Evolutionary conservation across 179 eudicot genomes (phyloP), one percentile per base, ranked within the genome.

Genomic region (Carnegiea gigantea): DNA sequence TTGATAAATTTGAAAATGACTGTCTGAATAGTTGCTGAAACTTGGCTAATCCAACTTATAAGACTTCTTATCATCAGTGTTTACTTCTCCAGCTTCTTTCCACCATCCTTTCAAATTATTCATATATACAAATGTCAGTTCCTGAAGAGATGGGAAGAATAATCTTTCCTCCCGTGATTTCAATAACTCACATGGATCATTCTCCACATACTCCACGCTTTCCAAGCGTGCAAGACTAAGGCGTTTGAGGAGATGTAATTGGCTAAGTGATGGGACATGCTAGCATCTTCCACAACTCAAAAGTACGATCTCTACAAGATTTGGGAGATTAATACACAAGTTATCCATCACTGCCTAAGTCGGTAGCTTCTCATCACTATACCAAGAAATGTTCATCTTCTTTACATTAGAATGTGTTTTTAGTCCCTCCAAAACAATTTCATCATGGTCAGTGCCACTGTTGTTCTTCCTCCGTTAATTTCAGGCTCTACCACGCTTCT

Each of bases 71-170:
- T 43, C 53, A 9, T 73, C 57, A 21, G 2, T 6, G n/a, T 1
- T 14, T 12, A 9, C 76, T 60, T 60, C 24, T 28, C 11, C 26
- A 2, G 8, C 65, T 78, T 40, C 71, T 24, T 53, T 62, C 85
- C 85, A 82, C 87, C 87, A 82, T 70, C 75, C 83, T 76, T 13
- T 53, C 30, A 82, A 38, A 40, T 75, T 76, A 6, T 21, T 9
- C 82, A 85, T 78, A 13, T 14, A 1, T 2, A 1, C 0, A 36
- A 79, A 43, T 0, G 9, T 4, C 33, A 82, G 85, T 28, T 49
- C 68, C 70, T 79, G 12, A 36, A 85, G 85, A 28, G 79, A 85
- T 13, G 81, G 81, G 60, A 81, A 81, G 70, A 81, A 84, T 48
- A 48, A 48, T 1, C 0, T 28, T 48, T 48, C 53, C 53, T 48